These are phyloP conservation scores for Boletus pseudopeckii DNA, from an alignment of 768 basidiomycete genomes.

Conservation along the genomic window DNA sequence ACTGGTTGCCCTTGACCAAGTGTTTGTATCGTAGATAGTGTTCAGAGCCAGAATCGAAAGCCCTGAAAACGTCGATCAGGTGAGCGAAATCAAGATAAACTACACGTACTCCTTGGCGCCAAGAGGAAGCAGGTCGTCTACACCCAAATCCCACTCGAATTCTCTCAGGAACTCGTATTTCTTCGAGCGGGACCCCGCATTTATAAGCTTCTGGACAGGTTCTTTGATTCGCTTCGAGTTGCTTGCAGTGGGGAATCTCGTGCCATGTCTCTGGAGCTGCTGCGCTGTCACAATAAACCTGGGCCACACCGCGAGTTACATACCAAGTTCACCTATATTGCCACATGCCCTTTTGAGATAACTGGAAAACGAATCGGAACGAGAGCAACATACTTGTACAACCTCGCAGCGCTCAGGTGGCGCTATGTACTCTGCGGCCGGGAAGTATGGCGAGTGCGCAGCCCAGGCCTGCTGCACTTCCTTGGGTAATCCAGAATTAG, in stretches of 20 bases:
- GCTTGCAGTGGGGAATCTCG: conserved; percentile 65
- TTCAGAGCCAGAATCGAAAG: conserved; percentile 49
- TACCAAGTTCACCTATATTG: conserved; percentile 29
- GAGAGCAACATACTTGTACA: conserved; percentile 43
- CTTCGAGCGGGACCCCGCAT: conserved; percentile 40
- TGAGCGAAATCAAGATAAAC: background rate
- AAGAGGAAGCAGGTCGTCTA: conserved; percentile 58
- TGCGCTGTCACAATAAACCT: conserved; percentile 2
- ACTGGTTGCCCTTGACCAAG: conserved; percentile 40
- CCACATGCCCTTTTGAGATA: background rate
- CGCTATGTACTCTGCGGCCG: conserved; percentile 41
- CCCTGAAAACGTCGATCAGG: conserved; percentile 29
- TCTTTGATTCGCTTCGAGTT: conserved; percentile 41
- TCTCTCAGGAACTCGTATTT: conserved; percentile 54
- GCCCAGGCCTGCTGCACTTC: conserved; percentile 45
- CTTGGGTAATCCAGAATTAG: conserved; percentile 12
- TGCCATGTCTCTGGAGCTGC: conserved; percentile 79
- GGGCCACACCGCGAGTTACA: background rate
- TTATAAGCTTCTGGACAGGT: conserved; percentile 53
- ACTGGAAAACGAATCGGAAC: background rate
- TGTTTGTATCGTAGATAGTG: conserved; percentile 53
- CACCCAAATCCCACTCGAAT: conserved; percentile 58
- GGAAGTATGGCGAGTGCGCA: conserved; percentile 58
- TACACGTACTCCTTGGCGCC: conserved; percentile 60
- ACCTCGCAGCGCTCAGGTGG: conserved; percentile 51